phyloP scores from a whole-genome alignment of 306 rosid genomes.

The Mimosa pudica region DNA sequence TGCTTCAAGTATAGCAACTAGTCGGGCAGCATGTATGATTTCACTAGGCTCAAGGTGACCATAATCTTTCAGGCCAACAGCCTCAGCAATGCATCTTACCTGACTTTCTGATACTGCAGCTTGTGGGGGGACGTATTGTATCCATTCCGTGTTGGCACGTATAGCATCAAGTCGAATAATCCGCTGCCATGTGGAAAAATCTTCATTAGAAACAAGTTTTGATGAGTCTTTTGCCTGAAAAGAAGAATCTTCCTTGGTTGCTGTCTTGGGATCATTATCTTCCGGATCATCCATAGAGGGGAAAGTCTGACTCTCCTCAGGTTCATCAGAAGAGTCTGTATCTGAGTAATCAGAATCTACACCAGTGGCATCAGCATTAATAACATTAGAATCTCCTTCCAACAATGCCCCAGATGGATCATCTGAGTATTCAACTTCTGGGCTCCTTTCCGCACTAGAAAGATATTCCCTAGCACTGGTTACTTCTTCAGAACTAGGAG shows the following conservation, averaged over 20 bases:
- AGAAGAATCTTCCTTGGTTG: constrained; percentile 61
- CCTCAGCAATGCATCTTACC: constrained; percentile 78
- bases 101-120: constrained; percentile 63
- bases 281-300: constrained; percentile 59
- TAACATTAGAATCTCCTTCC: constrained; percentile 64
- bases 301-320: constrained; percentile 74
- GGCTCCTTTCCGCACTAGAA: constrained; percentile 82
- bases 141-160: constrained; percentile 93
- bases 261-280: constrained; percentile 53
- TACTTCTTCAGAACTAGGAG: constrained; percentile 94
- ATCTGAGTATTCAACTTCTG: constrained; percentile 62
- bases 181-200: constrained; percentile 92
- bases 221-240: constrained; percentile 46
- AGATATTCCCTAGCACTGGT: constrained; percentile 91
- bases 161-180: constrained; percentile 97
- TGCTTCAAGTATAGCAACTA: constrained; percentile 97
- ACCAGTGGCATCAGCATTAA: constrained; percentile 64
- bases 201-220: constrained; percentile 60
- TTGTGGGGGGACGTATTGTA: constrained; percentile 65
- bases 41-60: constrained; percentile 81
- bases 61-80: constrained; percentile 94
- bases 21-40: constrained; percentile 88
- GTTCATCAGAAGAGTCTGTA: constrained; percentile 83
- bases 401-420: constrained; percentile 66
- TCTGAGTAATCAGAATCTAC: constrained; percentile 77